phyloP scores from a whole-genome alignment of 495 filamentous ascomycete species.

The Annulohypoxylon bovei region DNA sequence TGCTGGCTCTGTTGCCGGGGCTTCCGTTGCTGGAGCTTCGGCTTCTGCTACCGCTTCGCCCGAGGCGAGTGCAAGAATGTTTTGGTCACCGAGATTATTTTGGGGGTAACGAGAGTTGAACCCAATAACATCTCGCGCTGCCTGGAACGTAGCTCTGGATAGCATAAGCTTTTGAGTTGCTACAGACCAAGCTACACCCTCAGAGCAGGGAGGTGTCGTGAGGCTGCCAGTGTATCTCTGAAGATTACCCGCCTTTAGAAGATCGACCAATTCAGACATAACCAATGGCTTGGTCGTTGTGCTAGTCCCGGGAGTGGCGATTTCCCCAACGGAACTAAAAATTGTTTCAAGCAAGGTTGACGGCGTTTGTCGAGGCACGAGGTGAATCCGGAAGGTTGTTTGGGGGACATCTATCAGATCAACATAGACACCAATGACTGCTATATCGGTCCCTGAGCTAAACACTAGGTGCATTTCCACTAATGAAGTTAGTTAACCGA shows the following conservation, averaged over 20 bases:
- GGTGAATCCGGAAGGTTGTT: conserved; percentile 16
- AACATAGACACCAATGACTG: conserved; percentile 70
- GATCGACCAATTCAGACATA: conserved; percentile 63
- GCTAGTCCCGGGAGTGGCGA: conserved; percentile 63
- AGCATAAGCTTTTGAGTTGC: conserved; percentile 62
- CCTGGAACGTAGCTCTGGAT: conserved; percentile 62
- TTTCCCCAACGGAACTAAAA: conserved; percentile 60
- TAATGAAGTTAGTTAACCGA: conserved; percentile 41
- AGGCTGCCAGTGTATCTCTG: conserved; percentile 70
- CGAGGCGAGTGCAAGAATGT: conserved; percentile 57
- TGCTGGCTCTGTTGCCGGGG: not conserved
- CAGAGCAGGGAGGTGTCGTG: conserved; percentile 75
- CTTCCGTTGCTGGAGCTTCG: not conserved
- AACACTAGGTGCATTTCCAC: conserved; percentile 78
- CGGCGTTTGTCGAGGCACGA: conserved; percentile 38
- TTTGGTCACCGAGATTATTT: conserved; percentile 62
- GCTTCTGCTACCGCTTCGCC: not conserved
- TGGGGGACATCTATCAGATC: conserved; percentile 56
- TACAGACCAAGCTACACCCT: conserved; percentile 68
- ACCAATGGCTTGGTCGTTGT: conserved; percentile 65
- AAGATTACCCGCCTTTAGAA: conserved; percentile 60
- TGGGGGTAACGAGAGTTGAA: conserved; percentile 73
- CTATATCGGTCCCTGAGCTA: conserved; percentile 56
- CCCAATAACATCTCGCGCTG: conserved; percentile 66
- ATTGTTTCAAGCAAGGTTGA: conserved; percentile 64